Percentiles rank a stretch among this genome's conserved stretches.
These are phyloP conservation scores for Bertia moriformis DNA, from an alignment of 2,329 filamentous ascomycete species.

Conservation along the genomic window DNA sequence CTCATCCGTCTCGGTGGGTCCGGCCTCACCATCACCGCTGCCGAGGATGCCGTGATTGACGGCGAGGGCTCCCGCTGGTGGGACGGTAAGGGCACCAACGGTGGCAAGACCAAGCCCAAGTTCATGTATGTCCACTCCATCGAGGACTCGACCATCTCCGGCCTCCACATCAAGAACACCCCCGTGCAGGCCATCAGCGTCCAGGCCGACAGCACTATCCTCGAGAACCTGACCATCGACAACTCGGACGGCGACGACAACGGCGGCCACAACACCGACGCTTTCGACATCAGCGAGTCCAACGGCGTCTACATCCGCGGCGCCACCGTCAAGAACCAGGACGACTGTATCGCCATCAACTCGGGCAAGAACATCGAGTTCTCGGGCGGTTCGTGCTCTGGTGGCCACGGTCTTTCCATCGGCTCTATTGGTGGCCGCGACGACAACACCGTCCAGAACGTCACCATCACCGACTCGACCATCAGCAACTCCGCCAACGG, in stretches of 20 bases:
- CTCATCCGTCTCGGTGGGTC: slow-evolving; percentile 45
- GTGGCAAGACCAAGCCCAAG: slow-evolving; percentile 49
- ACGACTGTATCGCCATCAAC: slow-evolving; percentile 44
- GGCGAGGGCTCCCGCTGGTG: slow-evolving; percentile 42
- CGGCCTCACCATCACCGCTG: slow-evolving; percentile 35
- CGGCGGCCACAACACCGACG: slow-evolving; percentile 37
- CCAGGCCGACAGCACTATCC: slow-evolving; percentile 24
- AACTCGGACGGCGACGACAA: slow-evolving; percentile 34
- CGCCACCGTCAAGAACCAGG: slow-evolving; percentile 38
- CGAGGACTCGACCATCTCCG: slow-evolving; percentile 29
- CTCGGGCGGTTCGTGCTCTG: slow-evolving; percentile 26
- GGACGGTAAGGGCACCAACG: slow-evolving; percentile 44
- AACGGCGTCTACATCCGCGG: slow-evolving; percentile 31
- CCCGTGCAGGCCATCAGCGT: slow-evolving; percentile 36
- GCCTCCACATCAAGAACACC: slow-evolving; percentile 35
- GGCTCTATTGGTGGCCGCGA: slow-evolving; percentile 40
- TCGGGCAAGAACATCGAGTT: slow-evolving; percentile 30
- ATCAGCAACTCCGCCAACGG: slow-evolving; percentile 38
- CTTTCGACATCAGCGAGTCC: slow-evolving; percentile 31
- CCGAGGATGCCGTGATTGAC: slow-evolving; percentile 34
- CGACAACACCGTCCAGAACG: slow-evolving; percentile 35
- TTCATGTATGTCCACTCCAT: slow-evolving; percentile 42
- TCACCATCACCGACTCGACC: slow-evolving; percentile 31
- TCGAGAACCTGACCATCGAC: slow-evolving; percentile 38
- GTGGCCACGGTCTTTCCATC: slow-evolving; percentile 43